Percentiles rank a stretch among this genome's conserved stretches.
Conservation (phyloP, 176 grass and related monocot species). For the Triticum aestivum region DNA sequence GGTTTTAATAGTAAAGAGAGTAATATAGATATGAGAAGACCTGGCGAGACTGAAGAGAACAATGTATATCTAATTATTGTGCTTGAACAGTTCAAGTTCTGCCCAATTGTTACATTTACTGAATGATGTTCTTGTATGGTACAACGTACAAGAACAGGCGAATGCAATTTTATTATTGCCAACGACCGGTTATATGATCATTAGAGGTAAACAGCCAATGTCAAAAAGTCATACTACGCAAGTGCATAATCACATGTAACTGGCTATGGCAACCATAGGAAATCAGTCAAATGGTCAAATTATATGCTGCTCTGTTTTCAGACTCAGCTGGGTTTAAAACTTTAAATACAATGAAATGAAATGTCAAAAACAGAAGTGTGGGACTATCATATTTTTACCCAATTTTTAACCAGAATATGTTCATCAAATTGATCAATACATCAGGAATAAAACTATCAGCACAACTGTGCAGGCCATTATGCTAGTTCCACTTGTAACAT, state of each 20-base stretch:
- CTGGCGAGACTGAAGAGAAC: background rate
- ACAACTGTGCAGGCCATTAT: background rate
- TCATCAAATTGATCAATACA: conserved; percentile 29
- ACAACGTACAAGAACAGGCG: background rate
- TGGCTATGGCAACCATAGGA: background rate
- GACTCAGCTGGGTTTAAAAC: background rate
- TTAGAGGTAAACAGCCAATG: background rate
- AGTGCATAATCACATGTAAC: background rate
- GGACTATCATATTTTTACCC: background rate
- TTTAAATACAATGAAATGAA: background rate
- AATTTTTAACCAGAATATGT: background rate
- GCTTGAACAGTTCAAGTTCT: background rate
- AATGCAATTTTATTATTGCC: background rate
- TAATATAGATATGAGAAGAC: background rate
- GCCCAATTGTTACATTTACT: background rate
- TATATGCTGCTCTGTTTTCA: background rate
- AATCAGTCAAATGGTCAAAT: background rate
- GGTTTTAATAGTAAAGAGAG: background rate
- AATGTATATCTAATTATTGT: background rate
- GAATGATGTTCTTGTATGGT: background rate
- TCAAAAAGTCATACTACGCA: background rate
- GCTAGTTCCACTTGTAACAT: conserved; percentile 16
- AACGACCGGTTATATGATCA: background rate
- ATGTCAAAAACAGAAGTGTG: background rate
- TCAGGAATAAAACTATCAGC: background rate